Conservation (phyloP, 2,329 filamentous ascomycete genomes). For the Cadophora luteo-olivacea region DNA sequence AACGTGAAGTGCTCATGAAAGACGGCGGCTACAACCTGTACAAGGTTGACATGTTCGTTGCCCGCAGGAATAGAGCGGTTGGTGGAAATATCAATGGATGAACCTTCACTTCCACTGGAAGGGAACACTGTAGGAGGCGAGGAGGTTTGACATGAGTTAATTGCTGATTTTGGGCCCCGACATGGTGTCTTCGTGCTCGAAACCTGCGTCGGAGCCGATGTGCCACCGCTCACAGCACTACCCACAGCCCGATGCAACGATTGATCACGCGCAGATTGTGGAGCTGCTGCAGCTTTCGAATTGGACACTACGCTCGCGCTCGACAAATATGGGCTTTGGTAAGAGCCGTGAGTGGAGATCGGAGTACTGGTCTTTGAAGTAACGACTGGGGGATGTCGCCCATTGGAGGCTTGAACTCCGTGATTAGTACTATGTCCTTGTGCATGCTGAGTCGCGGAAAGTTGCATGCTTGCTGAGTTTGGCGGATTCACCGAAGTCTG, state of each 20-base stretch:
- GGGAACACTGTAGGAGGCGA: not conserved
- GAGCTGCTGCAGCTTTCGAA: not conserved
- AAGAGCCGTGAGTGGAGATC: not conserved
- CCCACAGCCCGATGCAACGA: not conserved
- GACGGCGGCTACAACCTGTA: not conserved
- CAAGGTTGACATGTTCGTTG: not conserved
- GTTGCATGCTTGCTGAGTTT: not conserved
- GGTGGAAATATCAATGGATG: not conserved
- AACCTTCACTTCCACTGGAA: not conserved
- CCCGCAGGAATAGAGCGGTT: not conserved
- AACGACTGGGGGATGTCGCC: not conserved
- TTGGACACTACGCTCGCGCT: not conserved
- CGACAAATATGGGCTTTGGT: not conserved
- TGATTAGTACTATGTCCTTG: not conserved
- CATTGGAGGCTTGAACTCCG: not conserved
- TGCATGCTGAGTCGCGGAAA: not conserved
- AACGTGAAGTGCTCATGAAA: conserved; percentile 5
- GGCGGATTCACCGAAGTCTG: not conserved
- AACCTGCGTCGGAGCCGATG: not conserved
- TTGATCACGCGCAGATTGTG: not conserved
- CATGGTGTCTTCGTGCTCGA: not conserved
- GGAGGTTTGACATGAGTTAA: not conserved
- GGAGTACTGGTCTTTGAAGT: not conserved
- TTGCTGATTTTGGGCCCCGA: not conserved
- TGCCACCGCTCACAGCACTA: not conserved